phyloP scores from a whole-genome alignment of 345 rosid species.

The Citrus australasica region DNA sequence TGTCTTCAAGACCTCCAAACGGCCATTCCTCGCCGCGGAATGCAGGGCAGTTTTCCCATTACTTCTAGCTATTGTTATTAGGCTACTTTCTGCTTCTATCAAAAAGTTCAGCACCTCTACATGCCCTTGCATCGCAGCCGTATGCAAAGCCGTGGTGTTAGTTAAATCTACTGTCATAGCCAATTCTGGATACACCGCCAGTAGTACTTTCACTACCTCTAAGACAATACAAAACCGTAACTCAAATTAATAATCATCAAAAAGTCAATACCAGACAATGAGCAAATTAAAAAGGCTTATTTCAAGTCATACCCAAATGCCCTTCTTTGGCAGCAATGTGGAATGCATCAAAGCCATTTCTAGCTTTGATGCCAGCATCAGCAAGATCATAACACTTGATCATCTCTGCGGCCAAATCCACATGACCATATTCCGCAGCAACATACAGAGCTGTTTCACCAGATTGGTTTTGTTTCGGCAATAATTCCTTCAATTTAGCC shows the following conservation, averaged over 20 bases:
- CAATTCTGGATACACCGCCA: slow-evolving; percentile 78
- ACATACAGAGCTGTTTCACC: slow-evolving; percentile 96
- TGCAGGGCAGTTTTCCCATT: slow-evolving; percentile 92
- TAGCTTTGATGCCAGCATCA: slow-evolving; percentile 78
- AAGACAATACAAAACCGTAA: slow-evolving; percentile 16
- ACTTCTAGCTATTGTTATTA: slow-evolving; percentile 80
- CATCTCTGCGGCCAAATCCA: slow-evolving; percentile 74
- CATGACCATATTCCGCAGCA: slow-evolving; percentile 79
- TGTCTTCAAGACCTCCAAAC: slow-evolving; percentile 65
- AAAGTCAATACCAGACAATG: neutral
- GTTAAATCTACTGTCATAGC: slow-evolving; percentile 93
- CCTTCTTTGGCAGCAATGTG: slow-evolving; percentile 98
- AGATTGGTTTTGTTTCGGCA: slow-evolving; percentile 77
- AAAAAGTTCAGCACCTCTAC: slow-evolving; percentile 63
- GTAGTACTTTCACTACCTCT: slow-evolving; percentile 65
- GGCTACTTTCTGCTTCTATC: slow-evolving; percentile 69
- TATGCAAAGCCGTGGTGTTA: slow-evolving; percentile 85
- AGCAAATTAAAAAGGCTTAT: neutral
- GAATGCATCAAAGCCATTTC: slow-evolving; percentile 92
- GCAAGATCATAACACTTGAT: slow-evolving; percentile 69
- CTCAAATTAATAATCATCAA: slow-evolving; percentile 7
- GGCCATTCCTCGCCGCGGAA: slow-evolving; percentile 92
- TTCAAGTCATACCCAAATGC: slow-evolving; percentile 52
- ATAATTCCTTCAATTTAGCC: slow-evolving; percentile 42
- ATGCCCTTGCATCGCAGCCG: slow-evolving; percentile 92